Base-by-base conservation (phyloP, 805 yeast species). In the Kregervanrija fluxuum region DNA sequence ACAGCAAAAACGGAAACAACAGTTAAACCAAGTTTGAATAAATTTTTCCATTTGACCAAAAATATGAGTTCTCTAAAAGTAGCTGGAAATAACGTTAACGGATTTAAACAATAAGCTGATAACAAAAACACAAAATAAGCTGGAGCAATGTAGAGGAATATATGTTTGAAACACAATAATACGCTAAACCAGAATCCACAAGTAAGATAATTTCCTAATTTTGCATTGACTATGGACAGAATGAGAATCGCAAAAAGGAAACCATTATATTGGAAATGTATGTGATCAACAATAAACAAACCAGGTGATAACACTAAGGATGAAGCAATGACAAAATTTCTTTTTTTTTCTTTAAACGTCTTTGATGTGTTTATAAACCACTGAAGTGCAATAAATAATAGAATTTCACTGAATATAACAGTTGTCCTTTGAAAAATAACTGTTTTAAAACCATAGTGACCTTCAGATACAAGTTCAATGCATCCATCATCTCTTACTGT, bases 211-310 rank as follows among this genome's bases (percentile, higher is more conserved):
- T 70, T 70, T 32, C 74, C 62, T 43, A 78, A 65, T 47, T 80
- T 75, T 1, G 93, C 95, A 22, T 80, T 77, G 33, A 83, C 79
- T 34, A 93, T 73, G 14, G 93, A 77, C 14, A 82, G 72, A 30
- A 91, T 73, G 42, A 93, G 65, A 32, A 93, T 69, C 0, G 96
- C 97, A 63, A 85, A 89, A 70, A 93, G 70, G 75, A 90, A 83
- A 3, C 96, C 96, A 62, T 93, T 93, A 64, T 93, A 93, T 68
- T 93, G 99, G 71, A 93, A 93, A 62, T 93, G 99, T 32, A 93
- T 86, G 62, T 91, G 97, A 61, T 93, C 99, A 41, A 93, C 82
- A 16, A 93, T 79, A 50, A 93, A 67, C 53, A 95, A 70, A 0
- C 96, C 97, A 0, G 99, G 99, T 0, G 95, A 84, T 12, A 93